These are phyloP conservation scores for Wallemia hederae DNA, from an alignment of 1,284 basidiomycete genomes.

Conservation along the genomic window DNA sequence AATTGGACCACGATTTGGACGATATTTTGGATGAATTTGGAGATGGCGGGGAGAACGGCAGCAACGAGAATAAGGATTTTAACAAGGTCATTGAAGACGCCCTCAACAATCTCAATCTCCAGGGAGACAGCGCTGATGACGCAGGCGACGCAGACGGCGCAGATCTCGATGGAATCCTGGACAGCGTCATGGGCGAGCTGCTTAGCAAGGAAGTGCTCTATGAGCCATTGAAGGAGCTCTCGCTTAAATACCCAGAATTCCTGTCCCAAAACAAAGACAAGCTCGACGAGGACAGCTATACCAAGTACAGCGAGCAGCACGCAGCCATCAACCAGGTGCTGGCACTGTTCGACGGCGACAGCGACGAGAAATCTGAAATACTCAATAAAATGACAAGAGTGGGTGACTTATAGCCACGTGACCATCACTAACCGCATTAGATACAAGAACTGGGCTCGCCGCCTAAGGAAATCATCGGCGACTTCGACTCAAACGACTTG, in stretches of 20 bases:
- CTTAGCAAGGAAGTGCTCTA: conserved; percentile 84
- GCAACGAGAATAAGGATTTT: neutral
- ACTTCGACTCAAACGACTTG: conserved; percentile 11
- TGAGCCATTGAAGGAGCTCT: conserved; percentile 67
- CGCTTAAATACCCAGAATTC: conserved; percentile 9
- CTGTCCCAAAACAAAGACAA: neutral
- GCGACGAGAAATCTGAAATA: conserved; percentile 23
- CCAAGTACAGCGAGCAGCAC: neutral
- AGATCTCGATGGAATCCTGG: conserved; percentile 44
- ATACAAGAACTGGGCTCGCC: conserved; percentile 66
- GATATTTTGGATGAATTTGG: neutral
- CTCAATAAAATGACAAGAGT: conserved; percentile 9
- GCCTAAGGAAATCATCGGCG: conserved; percentile 68
- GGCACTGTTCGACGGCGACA: conserved; percentile 49
- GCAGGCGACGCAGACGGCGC: conserved; percentile 23
- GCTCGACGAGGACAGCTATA: neutral
- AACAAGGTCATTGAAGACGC: neutral
- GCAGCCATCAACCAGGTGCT: neutral
- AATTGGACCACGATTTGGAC: neutral
- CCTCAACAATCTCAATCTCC: conserved; percentile 4
- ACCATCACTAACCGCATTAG: conserved; percentile 16
- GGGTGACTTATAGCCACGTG: neutral
- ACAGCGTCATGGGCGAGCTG: conserved; percentile 72
- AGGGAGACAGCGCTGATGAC: conserved; percentile 11
- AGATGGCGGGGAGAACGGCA: no score